Conservation (phyloP, 2,329 filamentous ascomycete genomes). For the Teratosphaeria gauchensis region DNA sequence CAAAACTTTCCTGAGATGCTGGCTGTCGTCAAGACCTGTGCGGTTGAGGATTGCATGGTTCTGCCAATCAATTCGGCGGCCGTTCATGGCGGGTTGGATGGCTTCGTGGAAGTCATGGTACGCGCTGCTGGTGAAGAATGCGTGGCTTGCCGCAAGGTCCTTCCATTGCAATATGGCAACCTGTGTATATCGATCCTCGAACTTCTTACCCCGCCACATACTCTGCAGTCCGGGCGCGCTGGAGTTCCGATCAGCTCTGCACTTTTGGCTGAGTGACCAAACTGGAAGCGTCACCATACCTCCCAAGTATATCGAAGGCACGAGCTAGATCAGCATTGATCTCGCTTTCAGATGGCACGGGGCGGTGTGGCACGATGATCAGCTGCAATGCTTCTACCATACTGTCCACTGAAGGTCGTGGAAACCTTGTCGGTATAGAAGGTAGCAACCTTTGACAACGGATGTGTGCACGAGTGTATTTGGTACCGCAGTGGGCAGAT, state of each 20-base stretch:
- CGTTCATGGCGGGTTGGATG: not conserved
- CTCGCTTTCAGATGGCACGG: not conserved
- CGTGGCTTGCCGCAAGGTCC: not conserved
- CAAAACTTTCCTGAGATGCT: not conserved
- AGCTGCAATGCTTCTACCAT: not conserved
- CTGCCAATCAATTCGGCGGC: not conserved
- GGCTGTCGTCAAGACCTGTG: not conserved
- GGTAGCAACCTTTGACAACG: too few relatives aligned
- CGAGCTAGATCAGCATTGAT: not conserved
- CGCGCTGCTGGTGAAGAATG: not conserved
- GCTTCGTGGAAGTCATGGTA: not conserved
- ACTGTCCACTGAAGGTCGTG: too few relatives aligned
- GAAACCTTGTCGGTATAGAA: too few relatives aligned
- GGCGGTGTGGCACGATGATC: not conserved
- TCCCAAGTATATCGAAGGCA: not conserved
- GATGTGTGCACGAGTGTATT: too few relatives aligned
- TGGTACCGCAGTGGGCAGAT: too few relatives aligned
- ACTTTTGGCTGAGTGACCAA: too few relatives aligned
- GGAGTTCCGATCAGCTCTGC: not conserved
- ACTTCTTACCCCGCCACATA: not conserved
- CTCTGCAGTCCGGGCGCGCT: not conserved
- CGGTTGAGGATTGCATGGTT: not conserved
- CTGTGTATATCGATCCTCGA: not conserved
- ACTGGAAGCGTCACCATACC: too few relatives aligned
- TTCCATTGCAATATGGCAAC: not conserved